phyloP scores from a whole-genome alignment of 2,329 filamentous ascomycete genomes.

The Akanthomyces dipterigenus region DNA sequence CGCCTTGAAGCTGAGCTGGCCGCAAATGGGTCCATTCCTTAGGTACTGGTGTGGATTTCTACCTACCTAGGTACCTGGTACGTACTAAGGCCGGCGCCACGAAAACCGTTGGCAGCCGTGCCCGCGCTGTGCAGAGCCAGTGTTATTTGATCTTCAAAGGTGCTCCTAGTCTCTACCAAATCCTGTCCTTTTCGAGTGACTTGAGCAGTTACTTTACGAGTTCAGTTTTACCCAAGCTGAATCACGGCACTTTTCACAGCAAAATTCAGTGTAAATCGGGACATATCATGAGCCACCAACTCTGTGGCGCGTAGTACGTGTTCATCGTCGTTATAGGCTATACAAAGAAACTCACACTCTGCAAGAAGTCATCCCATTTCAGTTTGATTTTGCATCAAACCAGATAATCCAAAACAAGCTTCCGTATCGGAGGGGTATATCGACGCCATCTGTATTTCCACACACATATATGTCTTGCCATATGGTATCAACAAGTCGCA shows the following conservation, averaged over 20 bases:
- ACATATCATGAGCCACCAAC: not conserved
- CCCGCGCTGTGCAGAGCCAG: too few relatives aligned
- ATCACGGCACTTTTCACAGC: too few relatives aligned
- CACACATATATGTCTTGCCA: not conserved
- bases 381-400: not conserved
- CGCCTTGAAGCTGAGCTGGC: slow-evolving; percentile 6
- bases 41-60: not conserved
- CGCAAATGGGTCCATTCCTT: not conserved
- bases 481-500: not conserved
- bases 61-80: not conserved
- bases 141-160: too few relatives aligned
- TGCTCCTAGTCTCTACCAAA: too few relatives aligned
- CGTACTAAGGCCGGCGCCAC: too few relatives aligned
- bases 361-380: not conserved
- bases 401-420: not conserved
- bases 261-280: not conserved
- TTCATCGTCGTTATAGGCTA: not conserved
- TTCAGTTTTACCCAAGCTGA: too few relatives aligned
- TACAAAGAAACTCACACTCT: not conserved
- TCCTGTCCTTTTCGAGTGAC: too few relatives aligned
- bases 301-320: not conserved
- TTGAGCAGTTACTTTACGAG: too few relatives aligned
- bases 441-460: not conserved
- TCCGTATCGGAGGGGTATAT: not conserved
- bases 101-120: not conserved